A percentile compares a stretch with the other conserved stretches of the same genome.
Conservation (phyloP, 2,329 filamentous ascomycete species). For the Colletotrichum simmondsii region DNA sequence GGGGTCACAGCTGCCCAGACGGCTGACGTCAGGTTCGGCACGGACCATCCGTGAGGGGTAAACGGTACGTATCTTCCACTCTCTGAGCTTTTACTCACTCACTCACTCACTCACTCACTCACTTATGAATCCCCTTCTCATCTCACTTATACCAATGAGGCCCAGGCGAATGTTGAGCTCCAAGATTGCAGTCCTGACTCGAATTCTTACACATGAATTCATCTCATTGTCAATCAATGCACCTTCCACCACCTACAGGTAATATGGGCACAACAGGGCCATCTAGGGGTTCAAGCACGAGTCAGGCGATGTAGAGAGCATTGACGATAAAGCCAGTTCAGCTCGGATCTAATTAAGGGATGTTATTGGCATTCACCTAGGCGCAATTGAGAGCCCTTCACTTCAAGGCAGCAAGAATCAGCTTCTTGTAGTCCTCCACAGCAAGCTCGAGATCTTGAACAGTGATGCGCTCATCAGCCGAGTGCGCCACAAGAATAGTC, state of each 20-base stretch:
- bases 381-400: neutral
- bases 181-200: neutral
- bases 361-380: neutral
- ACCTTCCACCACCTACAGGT: neutral
- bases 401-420: slow-evolving; percentile 67
- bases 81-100: neutral
- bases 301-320: too few relatives aligned
- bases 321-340: too few relatives aligned
- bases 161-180: neutral
- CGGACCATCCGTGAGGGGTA: neutral
- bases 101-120: neutral
- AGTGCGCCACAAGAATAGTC: slow-evolving; percentile 88
- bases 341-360: too few relatives aligned
- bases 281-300: neutral
- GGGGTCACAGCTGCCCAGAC: neutral
- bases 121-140: neutral
- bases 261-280: accelerated
- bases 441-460: slow-evolving; percentile 80
- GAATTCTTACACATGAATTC: neutral
- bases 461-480: slow-evolving; percentile 81
- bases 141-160: neutral
- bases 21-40: neutral
- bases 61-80: neutral
- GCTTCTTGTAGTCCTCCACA: slow-evolving; percentile 80
- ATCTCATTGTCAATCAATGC: neutral